phyloP scores from a whole-genome alignment of 352 stramenopile species.

The Pythium rishiriense region DNA sequence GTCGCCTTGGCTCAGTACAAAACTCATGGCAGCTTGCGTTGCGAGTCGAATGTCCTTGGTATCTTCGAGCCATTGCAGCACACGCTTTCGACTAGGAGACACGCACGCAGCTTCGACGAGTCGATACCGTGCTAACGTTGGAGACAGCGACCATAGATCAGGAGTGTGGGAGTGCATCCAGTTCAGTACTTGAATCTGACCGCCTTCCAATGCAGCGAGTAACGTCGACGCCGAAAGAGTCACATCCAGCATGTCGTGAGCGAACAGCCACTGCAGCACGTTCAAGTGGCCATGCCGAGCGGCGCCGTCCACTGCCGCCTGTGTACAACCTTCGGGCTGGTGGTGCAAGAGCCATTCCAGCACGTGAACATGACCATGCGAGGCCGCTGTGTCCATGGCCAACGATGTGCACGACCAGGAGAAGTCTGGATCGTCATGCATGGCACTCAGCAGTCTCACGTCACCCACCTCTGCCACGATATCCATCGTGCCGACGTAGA shows the following conservation, averaged over 20 bases:
- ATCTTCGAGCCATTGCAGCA: conserved; percentile 19
- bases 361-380: conserved; percentile 35
- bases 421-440: conserved; percentile 28
- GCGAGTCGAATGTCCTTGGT: conserved; percentile 11
- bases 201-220: conserved; percentile 19
- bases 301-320: conserved; percentile 34
- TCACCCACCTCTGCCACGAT: conserved; percentile 32
- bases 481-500: conserved; percentile 10
- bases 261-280: conserved; percentile 27
- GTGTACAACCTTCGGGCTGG: conserved; percentile 34
- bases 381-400: conserved; percentile 42
- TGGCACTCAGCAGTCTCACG: conserved; percentile 28
- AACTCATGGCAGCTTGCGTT: conserved; percentile 15
- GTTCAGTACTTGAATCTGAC: not conserved
- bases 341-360: conserved; percentile 39
- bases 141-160: not conserved
- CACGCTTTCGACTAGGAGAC: conserved; percentile 9
- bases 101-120: conserved; percentile 23
- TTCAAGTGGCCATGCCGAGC: conserved; percentile 30
- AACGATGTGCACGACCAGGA: conserved; percentile 29
- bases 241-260: not conserved
- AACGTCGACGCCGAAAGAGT: not conserved
- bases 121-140: not conserved
- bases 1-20: conserved; percentile 16
- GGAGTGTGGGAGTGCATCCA: conserved; percentile 1